A percentile compares a stretch with the other conserved stretches of the same genome.
Evolutionary conservation across 2,329 filamentous ascomycete species (phyloP).

Genomic region (Ophiosphaerella herpotricha): DNA sequence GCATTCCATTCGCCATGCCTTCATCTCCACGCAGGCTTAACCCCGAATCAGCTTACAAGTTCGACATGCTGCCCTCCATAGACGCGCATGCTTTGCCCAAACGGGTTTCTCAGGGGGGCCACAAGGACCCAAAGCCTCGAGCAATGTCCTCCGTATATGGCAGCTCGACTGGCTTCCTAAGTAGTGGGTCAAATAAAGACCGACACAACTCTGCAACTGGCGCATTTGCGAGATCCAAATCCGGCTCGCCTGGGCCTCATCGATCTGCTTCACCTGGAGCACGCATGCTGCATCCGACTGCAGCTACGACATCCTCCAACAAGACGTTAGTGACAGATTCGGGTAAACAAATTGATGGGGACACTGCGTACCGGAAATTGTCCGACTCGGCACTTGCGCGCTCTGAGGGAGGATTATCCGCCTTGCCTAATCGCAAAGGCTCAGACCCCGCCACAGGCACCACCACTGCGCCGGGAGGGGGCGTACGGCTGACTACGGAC

Average conservation of each 20-base stretch:
- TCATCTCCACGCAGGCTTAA: slow-evolving; percentile 42
- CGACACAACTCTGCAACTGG: slow-evolving; percentile 49
- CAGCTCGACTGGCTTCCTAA: slow-evolving; percentile 26
- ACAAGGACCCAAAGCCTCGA: slow-evolving; percentile 44
- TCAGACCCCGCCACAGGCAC: slow-evolving; percentile 47
- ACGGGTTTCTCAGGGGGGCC: slow-evolving; percentile 50
- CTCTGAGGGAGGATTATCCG: slow-evolving; percentile 66
- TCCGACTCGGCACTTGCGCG: slow-evolving; percentile 72
- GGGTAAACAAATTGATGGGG: slow-evolving; percentile 68
- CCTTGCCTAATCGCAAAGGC: slow-evolving; percentile 58
- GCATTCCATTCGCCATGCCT: slow-evolving; percentile 35
- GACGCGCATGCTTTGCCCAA: slow-evolving; percentile 49
- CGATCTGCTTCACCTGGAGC: slow-evolving; percentile 46
- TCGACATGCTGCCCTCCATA: slow-evolving; percentile 53
- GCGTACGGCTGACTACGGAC: slow-evolving; percentile 60
- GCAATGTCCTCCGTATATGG: slow-evolving; percentile 54
- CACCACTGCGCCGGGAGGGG: slow-evolving; percentile 52
- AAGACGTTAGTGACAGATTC: slow-evolving; percentile 62
- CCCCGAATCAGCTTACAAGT: slow-evolving; percentile 50
- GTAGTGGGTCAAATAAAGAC: slow-evolving; percentile 29
- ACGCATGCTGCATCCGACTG: slow-evolving; percentile 55
- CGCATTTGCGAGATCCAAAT: slow-evolving; percentile 43
- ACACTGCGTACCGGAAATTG: slow-evolving; percentile 70
- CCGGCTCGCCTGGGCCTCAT: slow-evolving; percentile 45
- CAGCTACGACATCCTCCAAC: slow-evolving; percentile 48